These are phyloP conservation scores for Aureobasidium leucospermi DNA, from an alignment of 2,329 filamentous ascomycete species.

Conservation along the genomic window DNA sequence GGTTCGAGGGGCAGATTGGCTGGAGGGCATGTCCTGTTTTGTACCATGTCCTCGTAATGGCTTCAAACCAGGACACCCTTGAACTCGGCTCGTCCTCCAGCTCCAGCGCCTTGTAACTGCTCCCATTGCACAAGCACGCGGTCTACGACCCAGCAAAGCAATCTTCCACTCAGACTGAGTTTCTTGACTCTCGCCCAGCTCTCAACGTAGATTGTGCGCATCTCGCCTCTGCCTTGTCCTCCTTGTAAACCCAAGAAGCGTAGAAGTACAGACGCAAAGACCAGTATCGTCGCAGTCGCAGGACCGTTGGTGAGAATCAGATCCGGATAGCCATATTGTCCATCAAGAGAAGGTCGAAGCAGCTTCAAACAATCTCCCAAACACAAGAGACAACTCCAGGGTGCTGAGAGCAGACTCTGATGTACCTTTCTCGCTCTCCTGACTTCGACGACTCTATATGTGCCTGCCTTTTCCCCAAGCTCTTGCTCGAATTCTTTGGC, in stretches of 20 bases:
- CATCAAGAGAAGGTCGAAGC: not conserved
- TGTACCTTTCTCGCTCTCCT: slow-evolving; percentile 74
- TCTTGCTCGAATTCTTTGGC: slow-evolving; percentile 56
- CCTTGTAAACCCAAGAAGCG: slow-evolving; percentile 42
- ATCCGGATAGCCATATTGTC: slow-evolving; percentile 50
- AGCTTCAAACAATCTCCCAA: slow-evolving; percentile 33
- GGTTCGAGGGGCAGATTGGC: not conserved
- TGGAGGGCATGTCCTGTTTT: not conserved
- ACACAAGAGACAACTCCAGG: slow-evolving; percentile 59
- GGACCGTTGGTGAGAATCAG: slow-evolving; percentile 83
- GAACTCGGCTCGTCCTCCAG: slow-evolving; percentile 36
- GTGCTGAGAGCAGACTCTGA: slow-evolving; percentile 68
- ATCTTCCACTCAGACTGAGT: slow-evolving; percentile 74
- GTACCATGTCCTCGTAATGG: not conserved
- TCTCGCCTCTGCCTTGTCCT: slow-evolving; percentile 40
- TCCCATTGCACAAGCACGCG: slow-evolving; percentile 78
- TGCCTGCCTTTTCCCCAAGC: slow-evolving; percentile 24
- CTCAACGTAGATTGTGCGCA: slow-evolving; percentile 80
- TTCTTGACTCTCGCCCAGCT: slow-evolving; percentile 81
- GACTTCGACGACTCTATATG: slow-evolving; percentile 60
- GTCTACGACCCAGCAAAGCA: slow-evolving; percentile 67
- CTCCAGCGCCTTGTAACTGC: slow-evolving; percentile 45
- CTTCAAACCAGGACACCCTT: slow-evolving; percentile 27
- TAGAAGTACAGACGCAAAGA: slow-evolving; percentile 50
- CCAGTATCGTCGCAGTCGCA: slow-evolving; percentile 73